Conservation (phyloP, 2,329 filamentous ascomycete genomes). For the Ophiosphaerella korrae region DNA sequence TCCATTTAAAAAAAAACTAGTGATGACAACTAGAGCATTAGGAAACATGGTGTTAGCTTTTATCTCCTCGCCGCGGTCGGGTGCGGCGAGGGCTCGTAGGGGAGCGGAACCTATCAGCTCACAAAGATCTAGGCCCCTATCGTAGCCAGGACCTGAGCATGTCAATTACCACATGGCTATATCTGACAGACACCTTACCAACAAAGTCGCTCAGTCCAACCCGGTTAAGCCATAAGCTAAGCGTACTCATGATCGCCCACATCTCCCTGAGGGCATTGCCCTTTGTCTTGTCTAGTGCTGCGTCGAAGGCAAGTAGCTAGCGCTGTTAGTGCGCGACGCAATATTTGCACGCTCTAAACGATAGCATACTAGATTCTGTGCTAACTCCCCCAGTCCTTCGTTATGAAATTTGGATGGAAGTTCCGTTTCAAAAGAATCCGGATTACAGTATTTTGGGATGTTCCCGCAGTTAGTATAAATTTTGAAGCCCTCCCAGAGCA, state of each 20-base stretch:
- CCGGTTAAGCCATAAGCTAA: conserved; percentile 18
- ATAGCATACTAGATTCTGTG: conserved; percentile 16
- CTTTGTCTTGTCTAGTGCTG: conserved; percentile 12
- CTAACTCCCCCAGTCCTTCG: conserved; percentile 19
- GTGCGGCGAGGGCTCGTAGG: conserved; percentile 12
- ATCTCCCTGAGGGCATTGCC: conserved; percentile 6
- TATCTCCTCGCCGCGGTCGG: conserved; percentile 15
- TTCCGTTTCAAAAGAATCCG: conserved; percentile 23
- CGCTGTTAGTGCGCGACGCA: not conserved
- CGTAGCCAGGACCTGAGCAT: conserved; percentile 10
- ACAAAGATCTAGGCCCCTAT: conserved; percentile 7
- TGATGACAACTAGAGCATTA: conserved; percentile 14
- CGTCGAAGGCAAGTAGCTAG: conserved; percentile 17
- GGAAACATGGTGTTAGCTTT: conserved; percentile 14
- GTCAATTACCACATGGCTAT: not conserved
- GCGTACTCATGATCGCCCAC: conserved; percentile 15
- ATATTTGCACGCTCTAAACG: not conserved
- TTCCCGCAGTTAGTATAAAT: conserved; percentile 6
- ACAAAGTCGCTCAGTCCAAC: conserved; percentile 9
- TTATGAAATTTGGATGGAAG: conserved; percentile 21
- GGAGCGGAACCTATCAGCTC: conserved; percentile 17
- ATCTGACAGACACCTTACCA: not conserved
- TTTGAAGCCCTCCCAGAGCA: conserved; percentile 16
- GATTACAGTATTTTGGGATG: conserved; percentile 14
- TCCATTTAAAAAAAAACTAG: conserved; percentile 6